These are phyloP conservation scores for Wickerhamiella azyma DNA, from an alignment of 805 yeast genomes.

Conservation along the genomic window DNA sequence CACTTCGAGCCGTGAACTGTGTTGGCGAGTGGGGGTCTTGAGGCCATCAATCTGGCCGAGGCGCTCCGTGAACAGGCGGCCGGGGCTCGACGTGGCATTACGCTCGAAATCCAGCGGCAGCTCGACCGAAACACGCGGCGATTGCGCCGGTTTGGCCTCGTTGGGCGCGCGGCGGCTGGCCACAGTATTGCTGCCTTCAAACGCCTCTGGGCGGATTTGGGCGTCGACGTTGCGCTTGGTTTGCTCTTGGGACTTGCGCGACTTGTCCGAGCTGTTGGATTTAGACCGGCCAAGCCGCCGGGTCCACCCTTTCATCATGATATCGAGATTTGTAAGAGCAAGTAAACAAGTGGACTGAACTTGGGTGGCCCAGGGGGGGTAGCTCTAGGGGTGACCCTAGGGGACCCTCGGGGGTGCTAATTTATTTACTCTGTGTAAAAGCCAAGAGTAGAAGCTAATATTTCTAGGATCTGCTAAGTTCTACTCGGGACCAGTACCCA, in stretches of 20 bases:
- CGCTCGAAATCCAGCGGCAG: background rate
- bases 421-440: no score
- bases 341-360: background rate
- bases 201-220: constrained; percentile 22
- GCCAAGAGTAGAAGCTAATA: no score
- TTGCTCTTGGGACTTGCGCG: constrained; percentile 13
- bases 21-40: constrained; percentile 77
- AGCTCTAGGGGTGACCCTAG: no score
- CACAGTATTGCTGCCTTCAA: constrained; percentile 20
- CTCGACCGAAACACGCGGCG: constrained; percentile 9
- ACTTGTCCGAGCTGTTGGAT: constrained; percentile 18
- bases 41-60: constrained; percentile 66
- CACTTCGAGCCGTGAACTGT: constrained; percentile 83
- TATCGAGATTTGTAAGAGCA: constrained; percentile 3
- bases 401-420: no score
- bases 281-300: constrained; percentile 25
- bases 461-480: no score
- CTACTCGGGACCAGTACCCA: no score
- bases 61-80: constrained; percentile 37
- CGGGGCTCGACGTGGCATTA: background rate
- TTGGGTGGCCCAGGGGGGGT: no score
- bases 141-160: constrained; percentile 10
- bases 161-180: constrained; percentile 18
- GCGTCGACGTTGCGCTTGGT: constrained; percentile 9
- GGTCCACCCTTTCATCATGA: constrained; percentile 30